Conservation (phyloP, 2,329 filamentous ascomycete genomes). For the Exophiala dermatitidis region DNA sequence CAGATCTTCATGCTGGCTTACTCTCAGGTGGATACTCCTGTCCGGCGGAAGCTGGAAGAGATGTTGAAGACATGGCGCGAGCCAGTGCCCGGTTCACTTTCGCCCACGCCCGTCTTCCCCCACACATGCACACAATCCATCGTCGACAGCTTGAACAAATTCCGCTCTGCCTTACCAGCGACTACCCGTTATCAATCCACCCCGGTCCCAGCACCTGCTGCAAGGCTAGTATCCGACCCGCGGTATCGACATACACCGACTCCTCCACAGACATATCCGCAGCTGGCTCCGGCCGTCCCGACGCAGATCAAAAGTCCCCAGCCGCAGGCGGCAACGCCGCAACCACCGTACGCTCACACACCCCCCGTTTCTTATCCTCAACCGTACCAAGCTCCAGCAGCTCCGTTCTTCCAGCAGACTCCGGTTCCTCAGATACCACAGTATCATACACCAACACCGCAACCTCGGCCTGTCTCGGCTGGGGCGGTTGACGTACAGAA, state of each 20-base stretch:
- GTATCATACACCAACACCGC: constrained; percentile 29
- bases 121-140: constrained; percentile 81
- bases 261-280: constrained; percentile 20
- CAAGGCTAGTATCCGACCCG: constrained; percentile 46
- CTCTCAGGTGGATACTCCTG: constrained; percentile 72
- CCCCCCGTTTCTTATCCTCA: constrained; percentile 22
- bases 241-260: constrained; percentile 34
- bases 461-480: constrained; percentile 30
- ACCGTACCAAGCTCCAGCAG: constrained; percentile 5
- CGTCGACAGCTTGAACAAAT: constrained; percentile 88
- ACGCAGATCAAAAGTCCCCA: constrained; percentile 16
- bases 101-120: constrained; percentile 85
- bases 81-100: constrained; percentile 85
- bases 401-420: constrained; percentile 11
- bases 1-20: constrained; percentile 96
- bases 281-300: constrained; percentile 8
- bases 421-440: constrained; percentile 27
- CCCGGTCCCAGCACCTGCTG: constrained; percentile 35
- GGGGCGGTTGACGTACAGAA: constrained; percentile 53
- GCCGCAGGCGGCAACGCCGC: constrained; percentile 18
- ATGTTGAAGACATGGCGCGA: constrained; percentile 98
- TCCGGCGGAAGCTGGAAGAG: constrained; percentile 87
- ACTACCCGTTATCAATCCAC: constrained; percentile 48
- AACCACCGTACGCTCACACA: constrained; percentile 29
- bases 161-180: constrained; percentile 49